Base-by-base conservation (phyloP, 805 yeast genomes). In the Ogataea pini region DNA sequence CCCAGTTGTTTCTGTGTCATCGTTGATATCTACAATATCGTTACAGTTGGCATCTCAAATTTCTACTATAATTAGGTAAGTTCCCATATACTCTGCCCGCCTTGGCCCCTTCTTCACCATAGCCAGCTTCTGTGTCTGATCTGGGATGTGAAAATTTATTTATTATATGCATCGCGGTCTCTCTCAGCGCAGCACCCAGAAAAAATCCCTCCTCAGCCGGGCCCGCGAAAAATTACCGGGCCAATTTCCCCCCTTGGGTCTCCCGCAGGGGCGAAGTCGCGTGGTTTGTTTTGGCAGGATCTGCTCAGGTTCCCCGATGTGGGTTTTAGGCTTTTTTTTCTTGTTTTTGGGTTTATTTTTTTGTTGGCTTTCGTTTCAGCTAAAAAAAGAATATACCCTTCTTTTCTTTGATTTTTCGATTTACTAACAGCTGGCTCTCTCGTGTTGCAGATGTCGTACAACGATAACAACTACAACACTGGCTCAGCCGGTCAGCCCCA, bases 391-490 rank as follows among this genome's bases (percentile, higher is more conserved):
- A 17, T 24, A 14, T 10, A 24, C 38, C 28, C 16, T 14, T 37
- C 14, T 40, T 37, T 33, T 16, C 31, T 9, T 41, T 38, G 55
- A 44, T 28, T 13, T 28, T 7, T 8, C 31, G 40, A 24, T 20
- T 27, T 39, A 39, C 42, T 39, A 28, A 39, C 42, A 36, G 18
- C 29, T 20, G 29, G 40, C 10, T 20, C 31, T 17, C 17, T 14
- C 34, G 33, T 27, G 36, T 29, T 47, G 14, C 46, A 73, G 80
- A 79, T 79, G 85, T 79, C 85, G 70, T 79, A 79, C 69, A 75
- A 73, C 77, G 83, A 79, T 70, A 72, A 78, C 58, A 49, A 49
- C 46, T 52, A 55, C 46, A 72, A 73, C 61, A 76, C 74, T 57
- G 42, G 42, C 33, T 31, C 42, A 39, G 75, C 75, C 36, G 70